Evolutionary conservation across 768 basidiomycete species (phyloP).

Genomic region (Tremella mesenterica): DNA sequence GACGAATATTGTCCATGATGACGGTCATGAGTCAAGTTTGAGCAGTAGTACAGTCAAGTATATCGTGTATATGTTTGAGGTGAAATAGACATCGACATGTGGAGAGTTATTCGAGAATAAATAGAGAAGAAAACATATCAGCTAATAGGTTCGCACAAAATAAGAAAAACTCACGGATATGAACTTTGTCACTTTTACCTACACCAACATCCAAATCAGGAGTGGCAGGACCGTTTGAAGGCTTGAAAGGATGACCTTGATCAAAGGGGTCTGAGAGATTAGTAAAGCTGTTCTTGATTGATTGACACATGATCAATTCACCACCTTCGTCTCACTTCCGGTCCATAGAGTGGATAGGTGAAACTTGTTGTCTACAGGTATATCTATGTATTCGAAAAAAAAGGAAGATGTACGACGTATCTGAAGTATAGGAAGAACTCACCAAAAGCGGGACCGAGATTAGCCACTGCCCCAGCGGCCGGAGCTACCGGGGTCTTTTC

Average conservation of each 20-base stretch:
- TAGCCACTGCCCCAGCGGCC: constrained; percentile 25
- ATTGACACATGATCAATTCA: not conserved
- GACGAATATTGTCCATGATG: not conserved
- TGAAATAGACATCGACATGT: no score
- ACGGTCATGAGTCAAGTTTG: no score
- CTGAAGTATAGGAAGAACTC: no score
- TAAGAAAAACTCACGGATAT: constrained; percentile 40
- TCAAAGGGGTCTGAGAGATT: constrained; percentile 76
- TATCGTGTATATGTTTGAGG: no score
- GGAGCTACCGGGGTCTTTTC: constrained; percentile 23
- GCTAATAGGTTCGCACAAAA: not conserved
- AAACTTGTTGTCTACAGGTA: no score
- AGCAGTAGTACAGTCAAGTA: no score
- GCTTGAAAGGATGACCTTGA: constrained; percentile 72
- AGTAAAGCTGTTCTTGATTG: not conserved
- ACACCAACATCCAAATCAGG: constrained; percentile 40
- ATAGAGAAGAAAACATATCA: no score
- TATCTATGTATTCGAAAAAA: no score
- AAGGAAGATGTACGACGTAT: no score
- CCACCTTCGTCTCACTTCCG: no score
- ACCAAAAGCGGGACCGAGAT: constrained; percentile 37
- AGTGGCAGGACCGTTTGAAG: constrained; percentile 44
- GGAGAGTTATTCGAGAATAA: no score
- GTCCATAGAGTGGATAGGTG: no score
- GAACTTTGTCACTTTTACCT: constrained; percentile 43